Evolutionary conservation across 306 rosid genomes (phyloP), one percentile per base, ranked within the genome.

Genomic region (Senna siamea): DNA sequence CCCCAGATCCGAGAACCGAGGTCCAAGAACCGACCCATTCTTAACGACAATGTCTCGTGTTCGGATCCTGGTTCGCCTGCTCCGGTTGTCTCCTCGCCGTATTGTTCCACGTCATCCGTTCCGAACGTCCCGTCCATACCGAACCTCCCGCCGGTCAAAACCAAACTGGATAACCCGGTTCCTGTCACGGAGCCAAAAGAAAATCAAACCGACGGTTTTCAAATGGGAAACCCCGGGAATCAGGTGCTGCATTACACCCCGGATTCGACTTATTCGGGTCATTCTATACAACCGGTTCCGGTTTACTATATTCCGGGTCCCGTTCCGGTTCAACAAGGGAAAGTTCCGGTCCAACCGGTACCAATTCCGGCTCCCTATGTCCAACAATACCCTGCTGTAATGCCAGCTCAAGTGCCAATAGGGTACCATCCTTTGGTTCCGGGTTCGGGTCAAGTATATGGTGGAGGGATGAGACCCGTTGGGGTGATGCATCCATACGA

Each of bases 41-140:
- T 77, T 0, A 70, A 73, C 0, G 96, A 93, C 13, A 80, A 22
- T 57, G 84, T 89, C n/a, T 87, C 96, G 0, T 70, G 40, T 43
- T 88, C 98, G 44, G 96, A 88, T 74, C 97, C 98, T 37, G 93
- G 90, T 43, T 95, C 99, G 2, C 98, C 98, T 2, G 83, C 87
- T 69, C 93, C 92, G 57, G 76, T 66, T 10, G 65, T 43, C 0
- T 65, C 93, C 0, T 86, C 92, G 2, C 87, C 92, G 13, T 88
- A 77, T 72, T 82, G 85, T 70, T 87, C 97, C 12, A 81, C 89
- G 1, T 85, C 92, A n/a, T 89, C 94, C 2, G 87, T 72, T 0
- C 83, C 86, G 0, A 65, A 74, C 18, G 84, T 81, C 0, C 88
- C 76, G 1, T 63, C 88, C 30, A 78, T 91, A 19, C 96, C 87